Base-by-base conservation (phyloP, 1,139 yeast genomes). In the Diutina rugosa region DNA sequence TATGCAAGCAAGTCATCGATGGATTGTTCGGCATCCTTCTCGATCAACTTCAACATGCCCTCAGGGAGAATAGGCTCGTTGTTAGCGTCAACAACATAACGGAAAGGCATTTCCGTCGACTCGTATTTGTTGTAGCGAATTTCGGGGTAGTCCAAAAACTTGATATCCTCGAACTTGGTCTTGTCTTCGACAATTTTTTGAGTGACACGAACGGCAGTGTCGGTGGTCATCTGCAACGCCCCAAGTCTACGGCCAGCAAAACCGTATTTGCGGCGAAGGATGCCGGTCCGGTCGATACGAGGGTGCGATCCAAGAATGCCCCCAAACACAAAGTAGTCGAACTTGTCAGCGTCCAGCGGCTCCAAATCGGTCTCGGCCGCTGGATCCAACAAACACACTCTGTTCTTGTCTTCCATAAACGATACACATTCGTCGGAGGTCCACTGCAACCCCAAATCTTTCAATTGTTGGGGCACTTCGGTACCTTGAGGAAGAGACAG, bases 251-350 rank as follows among this genome's bases (percentile, higher is more conserved):
- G 84, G 14, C 97, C 96, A 2, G 79, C 82, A 64, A 90, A 85
- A 0, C 90, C 96, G 63, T 90, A 85, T 64, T 87, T 87, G 49
- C 69, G 71, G 65, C 96, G 80, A 60, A 93, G 78, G 63, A 90
- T 91, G 1, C 93, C 95, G 2, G 99, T 93, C 69, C 98, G 83
- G 67, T 93, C 98, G 63, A 96, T 80, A 64, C 97, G 95, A 8
- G 98, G 98, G 69, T 91, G 97, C 61, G 91, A 95, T 3, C 99
- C 99, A 55, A 93, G 78, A 57, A 93, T 93, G 48, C 99, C 99
- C 9, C 98, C 99, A 71, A 93, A 91, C 14, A 93, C 89, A 64
- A 91, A 91, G 72, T 86, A 91, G 60, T 90, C 96, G 64, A 86
- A 91, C 56, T 75, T 68, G 1, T 69, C 68, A 2, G 74, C 71